Base-by-base conservation (phyloP, 495 filamentous ascomycete genomes). In the Xylaria longipes region DNA sequence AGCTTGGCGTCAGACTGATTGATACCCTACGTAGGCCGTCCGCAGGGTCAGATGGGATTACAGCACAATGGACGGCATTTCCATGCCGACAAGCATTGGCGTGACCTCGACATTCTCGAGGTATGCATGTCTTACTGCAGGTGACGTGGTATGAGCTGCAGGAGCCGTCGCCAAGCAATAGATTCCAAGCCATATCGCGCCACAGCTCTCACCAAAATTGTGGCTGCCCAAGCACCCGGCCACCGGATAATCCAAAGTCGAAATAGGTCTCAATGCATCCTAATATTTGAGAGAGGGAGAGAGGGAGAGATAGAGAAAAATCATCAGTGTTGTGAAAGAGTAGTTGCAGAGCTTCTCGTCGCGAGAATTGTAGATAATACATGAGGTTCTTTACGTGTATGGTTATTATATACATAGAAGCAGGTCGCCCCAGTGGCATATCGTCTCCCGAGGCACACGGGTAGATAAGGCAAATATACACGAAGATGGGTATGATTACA, bases 71-170 rank as follows among this genome's bases (percentile, higher is more conserved):
- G 27, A 39, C 50, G 65, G 65, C 50, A 68, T 68, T 68, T 68
- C 65, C 50, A 57, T 68, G 50, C 65, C 65, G 48, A 67, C 22
- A 4, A 33, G 17, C 43, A 48, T 33, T 12, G 9, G 48, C n/a
- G 25, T 46, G 62, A 4, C 61, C 39, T 65, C 11, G 35, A 11
- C 33, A 37, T 56, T 56, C 52, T 56, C 52, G 27, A 56, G 52
- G 52, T 12, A 7, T 52, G 25, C 5, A 50, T 65, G 45, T 50
- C 17, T 50, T 66, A 37, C 33, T 25, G 45, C 63, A 20, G 63
- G 31, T 66, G 63, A 66, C 45, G 63, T 48, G 22, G 43, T 48
- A 52, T 12, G 46, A n/a, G 46, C 46, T 56, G 65, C 65, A 67
- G 57, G n/a, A 60, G 57, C 17, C 8, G 14, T 39, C 57, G 57